phyloP scores from a whole-genome alignment of 2,329 filamentous ascomycete genomes.

The Lachnellula cervina region DNA sequence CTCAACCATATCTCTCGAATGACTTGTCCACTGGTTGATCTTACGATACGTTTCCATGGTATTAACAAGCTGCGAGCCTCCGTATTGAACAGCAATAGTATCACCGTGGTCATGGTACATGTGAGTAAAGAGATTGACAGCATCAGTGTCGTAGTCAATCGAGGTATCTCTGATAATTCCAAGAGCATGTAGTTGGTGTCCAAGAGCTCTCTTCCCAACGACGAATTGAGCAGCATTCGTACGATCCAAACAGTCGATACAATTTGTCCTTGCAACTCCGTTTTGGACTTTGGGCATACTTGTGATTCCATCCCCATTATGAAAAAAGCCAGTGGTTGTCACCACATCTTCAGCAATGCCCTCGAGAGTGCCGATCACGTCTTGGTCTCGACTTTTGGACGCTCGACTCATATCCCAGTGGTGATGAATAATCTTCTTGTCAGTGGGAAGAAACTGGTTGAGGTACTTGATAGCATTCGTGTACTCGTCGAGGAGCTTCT shows the following conservation, averaged over 20 bases:
- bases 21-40: conserved; percentile 97
- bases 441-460: conserved; percentile 83
- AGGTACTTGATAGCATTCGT: conserved; percentile 84
- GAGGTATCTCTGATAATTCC: conserved; percentile 76
- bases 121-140: conserved; percentile 91
- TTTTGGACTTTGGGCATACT: conserved; percentile 72
- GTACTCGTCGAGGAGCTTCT: conserved; percentile 83
- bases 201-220: conserved; percentile 89
- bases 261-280: conserved; percentile 90
- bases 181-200: conserved; percentile 85
- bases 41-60: conserved; percentile 99
- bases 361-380: conserved; percentile 91
- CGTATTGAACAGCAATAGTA: conserved; percentile 96
- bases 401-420: conserved; percentile 98
- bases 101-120: conserved; percentile 99
- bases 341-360: conserved; percentile 84
- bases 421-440: conserved; percentile 85
- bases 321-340: conserved; percentile 85
- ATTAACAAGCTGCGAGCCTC: conserved; percentile 94
- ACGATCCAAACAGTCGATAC: conserved; percentile 93
- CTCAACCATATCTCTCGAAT: conserved; percentile 97
- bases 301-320: conserved; percentile 73
- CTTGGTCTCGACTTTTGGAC: conserved; percentile 83
- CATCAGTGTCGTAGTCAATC: conserved; percentile 91
- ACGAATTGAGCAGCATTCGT: conserved; percentile 98